A percentile compares a stretch with the other conserved stretches of the same genome.
Conservation (phyloP, 2,329 filamentous ascomycete species). For the Phialocephala sp. region DNA sequence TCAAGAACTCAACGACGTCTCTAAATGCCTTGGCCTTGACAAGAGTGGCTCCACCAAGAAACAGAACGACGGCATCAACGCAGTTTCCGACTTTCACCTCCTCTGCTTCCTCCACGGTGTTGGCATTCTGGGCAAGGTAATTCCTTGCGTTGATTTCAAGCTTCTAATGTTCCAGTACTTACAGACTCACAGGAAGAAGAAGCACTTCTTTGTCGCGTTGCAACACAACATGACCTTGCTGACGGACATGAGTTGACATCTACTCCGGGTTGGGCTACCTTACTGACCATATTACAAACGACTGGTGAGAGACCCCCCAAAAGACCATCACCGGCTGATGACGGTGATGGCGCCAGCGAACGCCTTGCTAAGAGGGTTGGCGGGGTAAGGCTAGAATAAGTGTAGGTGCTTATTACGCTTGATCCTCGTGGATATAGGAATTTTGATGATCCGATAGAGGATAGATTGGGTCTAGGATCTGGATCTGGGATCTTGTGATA, state of each 20-base stretch:
- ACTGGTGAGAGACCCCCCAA: conserved; percentile 96
- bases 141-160: conserved; percentile 29
- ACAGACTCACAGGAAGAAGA: conserved; percentile 77
- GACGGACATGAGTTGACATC: conserved; percentile 85
- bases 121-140: conserved; percentile 83
- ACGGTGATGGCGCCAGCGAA: conserved; percentile 43
- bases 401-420: conserved; percentile 30
- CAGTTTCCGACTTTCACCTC: conserved; percentile 91
- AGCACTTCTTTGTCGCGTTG: conserved; percentile 82
- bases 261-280: conserved; percentile 90
- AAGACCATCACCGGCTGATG: conserved; percentile 54
- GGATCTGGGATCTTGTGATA: neutral
- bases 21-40: conserved; percentile 69
- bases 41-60: conserved; percentile 56
- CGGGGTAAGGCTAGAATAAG: conserved; percentile 59
- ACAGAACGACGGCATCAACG: conserved; percentile 64
- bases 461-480: neutral
- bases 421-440: conserved; percentile 35
- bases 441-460: conserved; percentile 9
- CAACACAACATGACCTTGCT: conserved; percentile 78
- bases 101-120: conserved; percentile 85
- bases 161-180: neutral
- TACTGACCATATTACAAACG: conserved; percentile 92
- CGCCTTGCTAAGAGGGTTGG: conserved; percentile 69
- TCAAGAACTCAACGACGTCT: conserved; percentile 75